phyloP scores from a whole-genome alignment of 306 rosid genomes.

The Trifolium dubium region DNA sequence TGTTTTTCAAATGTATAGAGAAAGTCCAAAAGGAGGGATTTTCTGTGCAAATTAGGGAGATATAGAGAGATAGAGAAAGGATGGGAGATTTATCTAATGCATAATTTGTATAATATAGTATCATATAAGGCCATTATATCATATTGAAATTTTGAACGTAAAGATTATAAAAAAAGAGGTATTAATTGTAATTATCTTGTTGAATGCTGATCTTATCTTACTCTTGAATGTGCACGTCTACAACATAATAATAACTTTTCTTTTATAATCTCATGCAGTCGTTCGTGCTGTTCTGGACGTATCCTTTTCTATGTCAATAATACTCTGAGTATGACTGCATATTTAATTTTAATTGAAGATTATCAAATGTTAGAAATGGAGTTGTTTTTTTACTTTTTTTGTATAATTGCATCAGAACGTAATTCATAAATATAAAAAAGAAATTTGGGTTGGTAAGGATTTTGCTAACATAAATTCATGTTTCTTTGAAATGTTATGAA shows the following conservation, averaged over 20 bases:
- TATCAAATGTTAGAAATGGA: constrained; percentile 16
- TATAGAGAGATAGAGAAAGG: not conserved
- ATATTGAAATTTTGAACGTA: not conserved
- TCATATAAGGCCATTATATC: too few relatives aligned
- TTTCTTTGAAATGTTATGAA: not conserved
- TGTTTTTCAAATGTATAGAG: not conserved
- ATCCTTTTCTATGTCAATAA: constrained; percentile 59
- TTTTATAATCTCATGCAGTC: constrained; percentile 68
- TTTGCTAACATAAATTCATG: constrained; percentile 16
- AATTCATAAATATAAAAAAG: not conserved
- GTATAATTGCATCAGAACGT: constrained; percentile 15
- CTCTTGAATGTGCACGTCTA: not conserved
- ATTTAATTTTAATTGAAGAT: constrained; percentile 16
- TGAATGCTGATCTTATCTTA: not conserved
- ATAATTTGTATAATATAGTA: too few relatives aligned
- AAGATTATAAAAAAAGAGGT: too few relatives aligned
- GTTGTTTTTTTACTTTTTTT: constrained; percentile 11
- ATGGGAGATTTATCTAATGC: not conserved
- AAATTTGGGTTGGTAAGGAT: not conserved
- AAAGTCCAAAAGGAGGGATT: not conserved
- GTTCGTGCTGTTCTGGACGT: constrained; percentile 98
- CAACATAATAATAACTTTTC: constrained; percentile 32
- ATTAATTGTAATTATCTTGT: not conserved
- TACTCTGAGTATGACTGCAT: constrained; percentile 33
- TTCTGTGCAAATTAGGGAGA: not conserved